Evolutionary conservation across 805 yeast genomes (phyloP), one percentile per base, ranked within the genome.

Genomic region (Yamadazyma phyllophila): DNA sequence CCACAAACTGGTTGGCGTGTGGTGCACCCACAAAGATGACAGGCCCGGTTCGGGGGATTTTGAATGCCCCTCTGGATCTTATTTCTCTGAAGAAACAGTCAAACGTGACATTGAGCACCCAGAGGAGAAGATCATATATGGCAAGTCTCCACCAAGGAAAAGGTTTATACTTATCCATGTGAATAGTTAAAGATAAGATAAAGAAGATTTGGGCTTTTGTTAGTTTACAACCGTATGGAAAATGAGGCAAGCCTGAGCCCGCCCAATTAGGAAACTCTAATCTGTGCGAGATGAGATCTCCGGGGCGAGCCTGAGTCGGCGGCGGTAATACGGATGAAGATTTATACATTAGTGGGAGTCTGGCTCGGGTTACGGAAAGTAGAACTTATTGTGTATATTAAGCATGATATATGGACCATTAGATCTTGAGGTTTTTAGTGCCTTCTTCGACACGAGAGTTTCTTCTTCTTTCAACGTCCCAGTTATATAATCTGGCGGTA

Each of bases 11-110:
- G 60, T 88, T 88, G n/a, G 96, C 96, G 69, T 92, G 99, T 1
- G 98, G 98, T 2, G 97, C 99, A 9, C 94, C 95, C 30, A 94
- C 98, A 51, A 94, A 84, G 44, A 92, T 85, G 7, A 90, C 83
- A 0, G 98, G 92, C 0, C 97, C 97, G 8, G 76, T 64, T 26
- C 76, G 72, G 0, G 85, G 85, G 29, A 82, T 59, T 40, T 82
- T 77, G 66, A 81, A 88, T 1, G 96, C 89, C 1, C 97, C 97
- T 48, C 98, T 76, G 2, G 94, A 82, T 43, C 88, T 76, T 51
- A 92, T 89, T 60, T 91, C 97, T 48, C 98, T 69, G 67, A 92
- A 92, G 70, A 92, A 92, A 41, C 78, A 76, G 52, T 78, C 82
- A 54, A 78, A 69, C 10, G 67, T 57, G 35, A 71, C 63, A 12